Evolutionary conservation across 2,329 filamentous ascomycete genomes (phyloP), one percentile per base, ranked within the genome.

Genomic region (Exophiala sideris): DNA sequence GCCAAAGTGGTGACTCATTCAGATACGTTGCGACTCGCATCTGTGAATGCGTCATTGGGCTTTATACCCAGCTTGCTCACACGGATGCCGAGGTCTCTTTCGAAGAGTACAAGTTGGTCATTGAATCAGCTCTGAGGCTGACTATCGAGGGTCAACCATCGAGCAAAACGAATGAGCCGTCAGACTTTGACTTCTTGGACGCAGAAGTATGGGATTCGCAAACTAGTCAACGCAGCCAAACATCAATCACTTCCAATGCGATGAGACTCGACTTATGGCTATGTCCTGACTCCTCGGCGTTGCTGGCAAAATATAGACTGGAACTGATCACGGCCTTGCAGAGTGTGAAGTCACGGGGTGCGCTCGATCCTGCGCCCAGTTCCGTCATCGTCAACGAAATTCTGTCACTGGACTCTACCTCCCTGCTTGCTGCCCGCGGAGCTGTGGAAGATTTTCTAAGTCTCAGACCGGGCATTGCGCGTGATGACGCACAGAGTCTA

Each of bases 401-500:
- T 6, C n/a, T 64, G 6, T 10, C 14, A 1, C 50, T 64, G 33
- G 53, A 56, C 35, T 21, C 57, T 14, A 14, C 49, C 9, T 48
- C 38, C 6, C 50, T 64, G 9, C 36, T 64, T 16, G 47, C 50
- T 20, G 48, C 53, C 5, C 51, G 61, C 7, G 39, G 52, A 14
- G 48, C 54, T 3, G 47, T 64, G 4, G 14, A 45, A 4, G 49
- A 60, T n/a, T 59, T 58, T 33, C 45, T 64, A 8, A 32, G 32
- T 5, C 36, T 57, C 8, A 46, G 50, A 10, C 36, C 48, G 5
- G 54, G 48, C 18, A 50, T 57, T 7, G 49, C 47, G 29, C 54
- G 60, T 11, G 24, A 64, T 29, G 73, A 75, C 46, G 66, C 74
- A 11, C 70, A 76, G 18, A 66, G 62, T 3, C 61, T 83, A 5